Evolutionary conservation across 345 rosid species (phyloP).

Genomic region (Brassica nigra): DNA sequence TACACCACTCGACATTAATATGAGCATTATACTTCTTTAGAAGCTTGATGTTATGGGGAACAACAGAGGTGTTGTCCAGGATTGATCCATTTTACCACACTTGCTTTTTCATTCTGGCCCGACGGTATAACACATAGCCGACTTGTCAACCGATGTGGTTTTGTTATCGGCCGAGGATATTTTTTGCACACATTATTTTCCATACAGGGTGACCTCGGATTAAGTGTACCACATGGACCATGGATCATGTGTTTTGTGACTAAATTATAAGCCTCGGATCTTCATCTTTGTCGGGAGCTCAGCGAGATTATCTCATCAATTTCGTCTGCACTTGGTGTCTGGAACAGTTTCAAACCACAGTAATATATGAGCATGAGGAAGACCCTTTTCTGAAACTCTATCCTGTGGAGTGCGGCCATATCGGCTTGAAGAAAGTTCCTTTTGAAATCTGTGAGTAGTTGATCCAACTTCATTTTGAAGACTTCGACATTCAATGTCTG

Average conservation of each 20-base stretch:
- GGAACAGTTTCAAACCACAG: background rate
- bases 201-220: background rate
- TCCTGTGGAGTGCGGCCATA: background rate
- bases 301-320: background rate
- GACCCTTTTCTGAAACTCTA: background rate
- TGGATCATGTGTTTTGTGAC: no score
- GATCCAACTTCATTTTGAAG: no score
- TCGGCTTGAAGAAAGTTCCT: no score
- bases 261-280: background rate
- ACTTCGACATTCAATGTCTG: no score
- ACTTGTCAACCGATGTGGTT: background rate
- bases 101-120: fast-evolving
- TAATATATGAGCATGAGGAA: background rate
- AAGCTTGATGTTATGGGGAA: background rate
- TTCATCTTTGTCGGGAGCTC: background rate
- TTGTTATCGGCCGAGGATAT: background rate
- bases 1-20: background rate
- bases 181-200: background rate
- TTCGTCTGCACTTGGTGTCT: background rate
- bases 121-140: background rate
- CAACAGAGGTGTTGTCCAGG: background rate
- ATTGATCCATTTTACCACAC: background rate
- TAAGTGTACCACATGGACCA: no score
- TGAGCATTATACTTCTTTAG: background rate
- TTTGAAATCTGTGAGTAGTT: no score